Evolutionary conservation across 345 rosid genomes (phyloP).

Genomic region (Hibiscus mutabilis): DNA sequence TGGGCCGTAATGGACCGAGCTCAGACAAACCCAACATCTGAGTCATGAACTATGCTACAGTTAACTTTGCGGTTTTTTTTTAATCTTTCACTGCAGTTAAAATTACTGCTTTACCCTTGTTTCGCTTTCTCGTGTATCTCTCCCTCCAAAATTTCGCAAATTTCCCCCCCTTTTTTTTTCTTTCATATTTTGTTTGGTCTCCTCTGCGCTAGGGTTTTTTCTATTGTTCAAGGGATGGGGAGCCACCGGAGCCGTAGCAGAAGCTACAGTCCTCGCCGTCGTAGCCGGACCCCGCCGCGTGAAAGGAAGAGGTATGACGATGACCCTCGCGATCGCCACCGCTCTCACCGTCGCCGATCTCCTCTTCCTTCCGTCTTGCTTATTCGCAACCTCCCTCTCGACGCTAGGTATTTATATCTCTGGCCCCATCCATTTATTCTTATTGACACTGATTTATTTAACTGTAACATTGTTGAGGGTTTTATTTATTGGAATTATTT

Average conservation of each 20-base stretch:
- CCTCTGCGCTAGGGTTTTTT: background rate
- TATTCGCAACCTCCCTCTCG: slow-evolving; percentile 87
- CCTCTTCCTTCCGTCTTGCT: slow-evolving; percentile 82
- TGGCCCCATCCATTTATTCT: background rate
- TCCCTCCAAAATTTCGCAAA: background rate
- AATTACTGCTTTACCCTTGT: too few species aligned
- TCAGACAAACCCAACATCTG: too few species aligned
- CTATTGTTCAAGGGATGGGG: slow-evolving; percentile 30
- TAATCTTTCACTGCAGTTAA: too few species aligned
- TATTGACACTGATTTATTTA: background rate
- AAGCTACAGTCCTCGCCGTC: slow-evolving; percentile 76
- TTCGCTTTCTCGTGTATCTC: too few species aligned
- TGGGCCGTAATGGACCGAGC: too few species aligned
- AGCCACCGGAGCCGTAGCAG: slow-evolving; percentile 67
- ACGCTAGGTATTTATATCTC: slow-evolving; percentile 48
- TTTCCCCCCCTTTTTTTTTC: background rate
- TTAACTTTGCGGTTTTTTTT: too few species aligned
- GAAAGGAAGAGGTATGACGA: slow-evolving; percentile 55
- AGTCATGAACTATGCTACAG: too few species aligned
- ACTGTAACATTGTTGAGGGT: background rate
- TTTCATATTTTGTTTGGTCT: background rate
- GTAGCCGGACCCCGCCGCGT: slow-evolving; percentile 58
- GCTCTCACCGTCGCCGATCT: slow-evolving; percentile 58
- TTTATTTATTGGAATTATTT: background rate
- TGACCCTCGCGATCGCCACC: slow-evolving; percentile 32